Percentiles rank a stretch among this genome's conserved stretches.
Conservation (phyloP, 768 basidiomycete species). For the Mycena chlorophos region DNA sequence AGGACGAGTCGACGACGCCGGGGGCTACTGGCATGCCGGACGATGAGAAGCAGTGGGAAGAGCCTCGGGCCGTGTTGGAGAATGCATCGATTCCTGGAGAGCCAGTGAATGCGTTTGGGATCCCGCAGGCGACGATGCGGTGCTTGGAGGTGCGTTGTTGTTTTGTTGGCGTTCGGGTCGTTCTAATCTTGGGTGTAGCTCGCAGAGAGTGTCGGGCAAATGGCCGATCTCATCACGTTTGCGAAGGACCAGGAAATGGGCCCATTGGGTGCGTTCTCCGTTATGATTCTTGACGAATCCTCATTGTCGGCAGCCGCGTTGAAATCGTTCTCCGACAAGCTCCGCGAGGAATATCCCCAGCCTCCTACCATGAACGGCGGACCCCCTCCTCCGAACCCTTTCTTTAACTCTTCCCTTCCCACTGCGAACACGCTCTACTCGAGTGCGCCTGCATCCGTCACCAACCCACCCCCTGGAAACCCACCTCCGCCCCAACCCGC, state of each 20-base stretch:
- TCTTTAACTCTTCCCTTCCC: constrained; percentile 22
- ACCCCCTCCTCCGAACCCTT: constrained; percentile 24
- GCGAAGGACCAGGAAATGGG: constrained; percentile 56
- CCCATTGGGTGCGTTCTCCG: constrained; percentile 59
- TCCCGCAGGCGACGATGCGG: constrained; percentile 86
- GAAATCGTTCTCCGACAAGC: constrained; percentile 39
- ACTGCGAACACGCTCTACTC: constrained; percentile 57
- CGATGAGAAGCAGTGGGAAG: constrained; percentile 66
- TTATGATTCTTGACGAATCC: constrained; percentile 16
- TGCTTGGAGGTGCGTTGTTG: constrained; percentile 67
- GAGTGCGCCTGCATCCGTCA: constrained; percentile 46
- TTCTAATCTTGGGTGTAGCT: constrained; percentile 44
- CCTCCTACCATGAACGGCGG: constrained; percentile 24
- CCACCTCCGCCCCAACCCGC: constrained; percentile 32
- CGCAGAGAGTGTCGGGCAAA: constrained; percentile 78
- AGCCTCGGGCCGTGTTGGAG: constrained; percentile 60
- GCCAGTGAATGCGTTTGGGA: constrained; percentile 86
- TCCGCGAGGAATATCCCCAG: constrained; percentile 38
- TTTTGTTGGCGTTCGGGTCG: constrained; percentile 9
- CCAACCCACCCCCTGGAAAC: constrained; percentile 46
- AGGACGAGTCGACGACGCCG: constrained; percentile 32
- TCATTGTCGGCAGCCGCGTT: constrained; percentile 38
- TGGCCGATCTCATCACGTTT: constrained; percentile 75
- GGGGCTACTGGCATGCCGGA: constrained; percentile 36
- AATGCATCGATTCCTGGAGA: constrained; percentile 72